These are phyloP conservation scores for Peronospora farinosa DNA, from an alignment of 352 stramenopile genomes.

Conservation along the genomic window DNA sequence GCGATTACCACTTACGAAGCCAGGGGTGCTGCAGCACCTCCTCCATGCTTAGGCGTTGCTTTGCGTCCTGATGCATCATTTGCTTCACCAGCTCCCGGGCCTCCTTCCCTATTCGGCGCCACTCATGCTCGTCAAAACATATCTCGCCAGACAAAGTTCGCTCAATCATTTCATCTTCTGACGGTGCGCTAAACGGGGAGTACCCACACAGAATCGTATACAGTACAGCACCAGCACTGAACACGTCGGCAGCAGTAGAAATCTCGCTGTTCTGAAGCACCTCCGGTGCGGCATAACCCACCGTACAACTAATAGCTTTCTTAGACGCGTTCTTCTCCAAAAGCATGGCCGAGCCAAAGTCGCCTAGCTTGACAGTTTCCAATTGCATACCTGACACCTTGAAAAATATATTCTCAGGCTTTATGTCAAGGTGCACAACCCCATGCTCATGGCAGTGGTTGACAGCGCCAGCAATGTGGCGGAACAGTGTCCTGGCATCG, in stretches of 20 bases:
- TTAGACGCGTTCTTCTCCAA: constrained; percentile 35
- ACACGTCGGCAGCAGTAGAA: constrained; percentile 63
- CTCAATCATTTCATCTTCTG: constrained; percentile 58
- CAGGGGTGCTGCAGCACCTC: constrained; percentile 59
- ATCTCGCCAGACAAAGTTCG: constrained; percentile 43
- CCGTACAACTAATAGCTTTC: constrained; percentile 50
- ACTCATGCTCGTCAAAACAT: constrained; percentile 52
- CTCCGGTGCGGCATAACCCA: constrained; percentile 72
- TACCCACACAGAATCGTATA: constrained; percentile 64
- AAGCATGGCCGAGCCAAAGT: constrained; percentile 62
- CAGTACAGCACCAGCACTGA: constrained; percentile 64
- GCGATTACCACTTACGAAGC: constrained; percentile 38
- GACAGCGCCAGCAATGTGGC: constrained; percentile 45
- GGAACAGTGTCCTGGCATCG: constrained; percentile 44
- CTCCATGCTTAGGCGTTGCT: constrained; percentile 48
- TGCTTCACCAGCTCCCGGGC: constrained; percentile 51
- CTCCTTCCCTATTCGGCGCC: constrained; percentile 39
- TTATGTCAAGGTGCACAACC: constrained; percentile 73
- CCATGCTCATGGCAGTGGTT: constrained; percentile 49
- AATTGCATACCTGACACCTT: constrained; percentile 39
- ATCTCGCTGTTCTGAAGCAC: constrained; percentile 46
- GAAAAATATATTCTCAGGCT: constrained; percentile 78
- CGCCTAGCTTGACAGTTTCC: constrained; percentile 54
- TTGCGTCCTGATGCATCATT: constrained; percentile 48
- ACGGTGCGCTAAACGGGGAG: constrained; percentile 53